Evolutionary conservation across 495 filamentous ascomycete species (phyloP).

Genomic region (Margaritispora aquatica): DNA sequence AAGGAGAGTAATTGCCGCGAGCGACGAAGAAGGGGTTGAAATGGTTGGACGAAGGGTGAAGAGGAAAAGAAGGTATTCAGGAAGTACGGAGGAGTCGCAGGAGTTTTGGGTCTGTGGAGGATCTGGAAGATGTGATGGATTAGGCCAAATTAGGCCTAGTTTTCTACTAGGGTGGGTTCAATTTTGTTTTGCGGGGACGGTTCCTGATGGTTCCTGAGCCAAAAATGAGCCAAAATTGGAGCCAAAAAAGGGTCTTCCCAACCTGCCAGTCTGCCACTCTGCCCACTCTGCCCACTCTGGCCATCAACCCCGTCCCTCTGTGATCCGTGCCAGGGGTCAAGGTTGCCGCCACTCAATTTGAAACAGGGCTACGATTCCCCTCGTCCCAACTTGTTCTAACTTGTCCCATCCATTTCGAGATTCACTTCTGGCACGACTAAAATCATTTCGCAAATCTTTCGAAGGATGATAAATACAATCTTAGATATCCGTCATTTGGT

Average conservation of each 20-base stretch:
- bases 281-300: too few species aligned
- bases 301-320: not conserved
- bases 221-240: too few species aligned
- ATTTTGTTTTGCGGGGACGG: not conserved
- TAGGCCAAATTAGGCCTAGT: not conserved
- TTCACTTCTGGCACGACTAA: not conserved
- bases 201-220: too few species aligned
- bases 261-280: too few species aligned
- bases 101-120: not conserved
- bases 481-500: not conserved
- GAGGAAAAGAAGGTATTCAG: not conserved
- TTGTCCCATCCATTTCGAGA: too few species aligned
- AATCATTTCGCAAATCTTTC: too few species aligned
- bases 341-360: not conserved
- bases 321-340: not conserved
- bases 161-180: not conserved
- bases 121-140: not conserved
- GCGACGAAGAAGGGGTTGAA: not conserved
- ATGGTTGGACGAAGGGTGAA: not conserved
- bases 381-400: too few species aligned
- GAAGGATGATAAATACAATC: not conserved
- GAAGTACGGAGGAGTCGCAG: not conserved
- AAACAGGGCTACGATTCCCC: not conserved
- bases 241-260: too few species aligned
- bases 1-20: constrained; percentile 7